These are phyloP conservation scores for Globisporangium perplexum DNA, from an alignment of 352 stramenopile genomes.

Conservation along the genomic window DNA sequence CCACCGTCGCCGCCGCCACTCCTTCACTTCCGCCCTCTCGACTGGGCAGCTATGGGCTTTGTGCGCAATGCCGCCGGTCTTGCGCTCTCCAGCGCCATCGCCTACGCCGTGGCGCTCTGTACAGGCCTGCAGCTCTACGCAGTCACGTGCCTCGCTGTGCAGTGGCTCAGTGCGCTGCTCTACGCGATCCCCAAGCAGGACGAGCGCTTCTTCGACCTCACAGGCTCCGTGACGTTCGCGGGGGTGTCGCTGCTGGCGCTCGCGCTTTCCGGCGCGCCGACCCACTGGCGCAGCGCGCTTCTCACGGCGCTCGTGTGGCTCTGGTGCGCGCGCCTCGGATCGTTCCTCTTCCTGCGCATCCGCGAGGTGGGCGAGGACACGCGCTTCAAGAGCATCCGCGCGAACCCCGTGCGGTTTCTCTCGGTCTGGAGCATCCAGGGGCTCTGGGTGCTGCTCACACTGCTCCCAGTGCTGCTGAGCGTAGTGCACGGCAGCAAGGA, in stretches of 20 bases:
- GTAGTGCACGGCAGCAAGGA: slow-evolving; percentile 26
- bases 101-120: slow-evolving; percentile 22
- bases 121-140: slow-evolving; percentile 47
- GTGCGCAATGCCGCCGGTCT: slow-evolving; percentile 34
- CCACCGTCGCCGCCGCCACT: too few species aligned
- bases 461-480: slow-evolving; percentile 58
- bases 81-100: slow-evolving; percentile 30
- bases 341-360: slow-evolving; percentile 80
- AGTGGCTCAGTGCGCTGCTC: slow-evolving; percentile 60
- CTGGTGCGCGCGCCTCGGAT: slow-evolving; percentile 73
- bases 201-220: slow-evolving; percentile 83
- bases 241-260: slow-evolving; percentile 46
- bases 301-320: slow-evolving; percentile 66
- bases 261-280: slow-evolving; percentile 9
- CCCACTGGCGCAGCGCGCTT: slow-evolving; percentile 41
- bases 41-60: slow-evolving; percentile 22
- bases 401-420: slow-evolving; percentile 64
- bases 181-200: slow-evolving; percentile 63
- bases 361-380: slow-evolving; percentile 56
- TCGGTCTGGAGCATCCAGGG: slow-evolving; percentile 78
- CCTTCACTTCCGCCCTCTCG: too few species aligned
- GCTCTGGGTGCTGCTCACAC: slow-evolving; percentile 77
- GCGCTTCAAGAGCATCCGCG: slow-evolving; percentile 64
- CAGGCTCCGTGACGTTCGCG: slow-evolving; percentile 70
- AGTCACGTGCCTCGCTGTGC: slow-evolving; percentile 41